Evolutionary conservation across 2,329 filamentous ascomycete species (phyloP), one percentile per base, ranked within the genome.

Genomic region (Neopestalotiopsis rosae): DNA sequence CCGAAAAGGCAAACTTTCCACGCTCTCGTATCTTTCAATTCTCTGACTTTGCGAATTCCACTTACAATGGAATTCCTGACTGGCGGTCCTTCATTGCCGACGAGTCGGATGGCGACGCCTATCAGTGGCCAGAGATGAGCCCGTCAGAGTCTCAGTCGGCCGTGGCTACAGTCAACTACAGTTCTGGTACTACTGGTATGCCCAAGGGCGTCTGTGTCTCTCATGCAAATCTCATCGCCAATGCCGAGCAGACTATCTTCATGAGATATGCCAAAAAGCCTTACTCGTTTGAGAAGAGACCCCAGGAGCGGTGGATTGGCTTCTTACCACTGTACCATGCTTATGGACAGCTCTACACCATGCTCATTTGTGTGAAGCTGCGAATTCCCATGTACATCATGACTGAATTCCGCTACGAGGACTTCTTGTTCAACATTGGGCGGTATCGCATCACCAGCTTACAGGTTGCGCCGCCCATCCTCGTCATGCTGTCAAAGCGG

Each of bases 241-340:
- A 88, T 69, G 79, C 84, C 3, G 81, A 83, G 67, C 86, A 89
- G 74, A 83, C 81, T 4, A 83, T 85, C 59, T 83, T 81, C 75
- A 82, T 84, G 74, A 78, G 80, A 28, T 83, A 82, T 69, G 75
- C 79, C 9, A 73, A 80, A 70, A 80, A 79, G 34, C 80, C 79
- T 9, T 77, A 80, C 63, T 67, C 73, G 1, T 79, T 79, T 70
- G 72, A 78, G 2, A 76, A 80, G 3, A 78, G 79, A 45, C 82
- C 82, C 28, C 75, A 77, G 9, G 86, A 87, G 72, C 79, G 85
- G 52, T 87, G 85, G 83, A 73, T 87, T 34, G 85, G 89, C 62
- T 91, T 92, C 76, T 80, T 93, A 13, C 92, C 91, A 0, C 87
- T 92, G 75, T 92, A 90, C 73, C 89, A 91, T 74, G 88, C 87